phyloP scores from a whole-genome alignment of 2,329 filamentous ascomycete species.

The Cylindrodendrum hubeiense region DNA sequence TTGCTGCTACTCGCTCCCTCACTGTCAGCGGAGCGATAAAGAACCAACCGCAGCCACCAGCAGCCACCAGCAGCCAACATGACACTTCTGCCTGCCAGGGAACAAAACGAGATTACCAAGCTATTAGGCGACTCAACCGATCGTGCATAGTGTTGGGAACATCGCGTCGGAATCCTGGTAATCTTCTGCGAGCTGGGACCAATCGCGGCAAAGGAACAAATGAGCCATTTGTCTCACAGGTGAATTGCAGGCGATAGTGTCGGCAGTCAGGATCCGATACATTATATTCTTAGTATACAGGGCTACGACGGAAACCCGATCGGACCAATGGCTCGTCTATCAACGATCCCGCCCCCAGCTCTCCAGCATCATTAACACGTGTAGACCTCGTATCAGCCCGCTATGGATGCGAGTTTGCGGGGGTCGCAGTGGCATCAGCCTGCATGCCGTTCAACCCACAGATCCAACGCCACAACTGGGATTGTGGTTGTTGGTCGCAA shows the following conservation, averaged over 20 bases:
- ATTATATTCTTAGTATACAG: neutral
- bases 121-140: neutral
- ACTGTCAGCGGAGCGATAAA: constrained; percentile 10
- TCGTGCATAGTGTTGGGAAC: constrained; percentile 14
- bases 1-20: constrained; percentile 4
- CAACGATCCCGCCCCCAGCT: neutral
- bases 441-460: neutral
- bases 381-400: too few species aligned
- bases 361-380: neutral
- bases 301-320: neutral
- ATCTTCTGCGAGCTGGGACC: neutral
- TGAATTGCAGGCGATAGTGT: constrained; percentile 1
- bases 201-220: neutral
- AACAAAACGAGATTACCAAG: neutral
- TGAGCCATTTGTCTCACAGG: constrained; percentile 20
- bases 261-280: neutral
- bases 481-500: neutral
- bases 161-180: constrained; percentile 13
- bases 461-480: neutral
- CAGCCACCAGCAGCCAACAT: neutral
- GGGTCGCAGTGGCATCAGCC: neutral
- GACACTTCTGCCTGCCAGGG: constrained; percentile 8
- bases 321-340: neutral
- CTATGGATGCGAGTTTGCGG: neutral
- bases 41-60: neutral